A percentile compares a stretch with the other conserved stretches of the same genome.
phyloP scores from a whole-genome alignment of 768 basidiomycete species.

The Cytidiella melzeri region DNA sequence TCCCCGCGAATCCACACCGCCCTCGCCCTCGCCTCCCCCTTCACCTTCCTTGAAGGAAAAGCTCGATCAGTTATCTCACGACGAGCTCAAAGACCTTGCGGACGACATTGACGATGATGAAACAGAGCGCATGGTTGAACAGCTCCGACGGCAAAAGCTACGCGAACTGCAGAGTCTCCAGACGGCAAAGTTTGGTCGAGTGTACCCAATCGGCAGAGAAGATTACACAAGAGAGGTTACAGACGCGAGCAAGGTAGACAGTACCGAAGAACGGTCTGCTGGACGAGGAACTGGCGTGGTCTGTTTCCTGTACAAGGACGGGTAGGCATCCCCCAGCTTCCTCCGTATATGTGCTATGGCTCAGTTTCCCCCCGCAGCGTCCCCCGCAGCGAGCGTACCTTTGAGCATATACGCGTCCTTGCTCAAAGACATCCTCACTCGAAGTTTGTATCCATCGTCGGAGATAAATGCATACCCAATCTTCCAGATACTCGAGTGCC shows the following conservation, averaged over 20 bases:
- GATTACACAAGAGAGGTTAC: constrained; percentile 96
- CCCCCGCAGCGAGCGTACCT: constrained; percentile 72
- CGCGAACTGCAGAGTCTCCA: constrained; percentile 54
- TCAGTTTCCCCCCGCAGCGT: constrained; percentile 42
- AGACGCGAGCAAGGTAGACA: constrained; percentile 73
- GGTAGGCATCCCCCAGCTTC: constrained; percentile 43
- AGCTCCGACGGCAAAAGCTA: constrained; percentile 58
- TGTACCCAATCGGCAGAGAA: constrained; percentile 85
- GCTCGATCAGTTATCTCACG: constrained; percentile 54
- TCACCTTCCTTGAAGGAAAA: constrained; percentile 66
- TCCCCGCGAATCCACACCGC: constrained; percentile 59
- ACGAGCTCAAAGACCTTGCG: constrained; percentile 60
- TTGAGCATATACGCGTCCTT: constrained; percentile 59
- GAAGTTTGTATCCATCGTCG: constrained; percentile 94
- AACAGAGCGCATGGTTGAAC: constrained; percentile 63
- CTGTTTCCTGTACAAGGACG: constrained; percentile 93
- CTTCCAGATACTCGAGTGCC: constrained; percentile 88
- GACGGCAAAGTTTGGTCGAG: constrained; percentile 69
- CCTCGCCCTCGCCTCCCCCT: constrained; percentile 75
- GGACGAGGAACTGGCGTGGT: constrained; percentile 86
- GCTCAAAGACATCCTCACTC: constrained; percentile 84
- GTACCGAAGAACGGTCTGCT: constrained; percentile 53
- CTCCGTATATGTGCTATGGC: neutral
- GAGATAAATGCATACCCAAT: constrained; percentile 93
- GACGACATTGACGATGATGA: constrained; percentile 77